phyloP scores from a whole-genome alignment of 345 rosid genomes.

The Salix dunnii region DNA sequence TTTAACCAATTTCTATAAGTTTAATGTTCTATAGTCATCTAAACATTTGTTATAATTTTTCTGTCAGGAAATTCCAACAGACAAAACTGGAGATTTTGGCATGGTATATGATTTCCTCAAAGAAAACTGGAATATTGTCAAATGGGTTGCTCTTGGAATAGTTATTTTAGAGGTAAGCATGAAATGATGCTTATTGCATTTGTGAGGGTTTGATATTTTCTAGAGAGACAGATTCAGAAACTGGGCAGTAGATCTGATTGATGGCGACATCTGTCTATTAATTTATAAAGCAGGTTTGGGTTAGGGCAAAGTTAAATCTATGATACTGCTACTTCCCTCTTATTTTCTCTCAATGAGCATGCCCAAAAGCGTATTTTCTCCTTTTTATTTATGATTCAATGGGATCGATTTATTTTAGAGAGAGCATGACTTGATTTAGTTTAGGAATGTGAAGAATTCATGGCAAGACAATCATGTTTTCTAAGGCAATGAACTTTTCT shows the following conservation, averaged over 20 bases:
- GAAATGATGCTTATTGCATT: not conserved
- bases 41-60: conserved; percentile 4
- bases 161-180: conserved; percentile 76
- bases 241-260: not conserved
- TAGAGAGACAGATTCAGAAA: not conserved
- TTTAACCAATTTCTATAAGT: not conserved
- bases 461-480: not conserved
- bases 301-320: not conserved
- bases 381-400: not conserved
- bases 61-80: conserved; percentile 72
- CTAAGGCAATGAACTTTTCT: not conserved
- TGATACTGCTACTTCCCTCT: not conserved
- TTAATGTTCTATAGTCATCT: conserved; percentile 6
- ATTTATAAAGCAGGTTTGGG: not conserved
- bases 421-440: conserved; percentile 12
- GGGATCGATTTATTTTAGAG: not conserved
- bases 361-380: not conserved
- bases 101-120: conserved; percentile 67
- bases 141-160: conserved; percentile 91
- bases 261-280: not conserved
- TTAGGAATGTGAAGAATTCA: not conserved
- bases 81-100: conserved; percentile 76
- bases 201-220: not conserved
- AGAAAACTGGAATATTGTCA: conserved; percentile 73
- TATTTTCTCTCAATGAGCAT: not conserved